These are phyloP conservation scores for Colletotrichum lindemuthianum DNA, from an alignment of 2,329 filamentous ascomycete genomes.

Conservation along the genomic window DNA sequence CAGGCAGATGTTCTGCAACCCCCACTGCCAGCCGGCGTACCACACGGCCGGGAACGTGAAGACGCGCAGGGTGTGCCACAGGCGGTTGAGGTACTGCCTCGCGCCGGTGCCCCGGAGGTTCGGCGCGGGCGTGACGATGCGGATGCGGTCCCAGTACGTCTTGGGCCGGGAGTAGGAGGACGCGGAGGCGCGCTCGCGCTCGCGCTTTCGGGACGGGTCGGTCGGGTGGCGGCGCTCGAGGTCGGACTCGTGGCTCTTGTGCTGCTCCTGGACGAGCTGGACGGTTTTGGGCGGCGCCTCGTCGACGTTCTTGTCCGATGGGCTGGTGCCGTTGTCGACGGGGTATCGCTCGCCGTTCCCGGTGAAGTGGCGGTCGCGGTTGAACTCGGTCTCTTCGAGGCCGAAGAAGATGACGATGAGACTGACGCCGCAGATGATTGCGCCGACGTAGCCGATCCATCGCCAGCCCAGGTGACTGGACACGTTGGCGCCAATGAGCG, in stretches of 20 bases:
- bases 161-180: conserved; percentile 47
- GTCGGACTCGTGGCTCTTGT: conserved; percentile 4
- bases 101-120: conserved; percentile 63
- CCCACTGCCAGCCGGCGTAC: conserved; percentile 68
- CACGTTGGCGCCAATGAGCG: conserved; percentile 62
- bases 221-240: conserved; percentile 33
- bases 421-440: conserved; percentile 58
- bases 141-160: conserved; percentile 65
- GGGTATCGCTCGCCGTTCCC: conserved; percentile 38
- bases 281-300: neutral
- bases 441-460: conserved; percentile 63
- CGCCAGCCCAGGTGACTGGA: conserved; percentile 61
- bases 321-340: conserved; percentile 13
- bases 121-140: conserved; percentile 64
- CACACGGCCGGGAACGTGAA: conserved; percentile 67
- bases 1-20: conserved; percentile 68
- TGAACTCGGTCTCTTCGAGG: conserved; percentile 63
- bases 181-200: conserved; percentile 39
- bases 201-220: conserved; percentile 36
- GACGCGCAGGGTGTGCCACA: conserved; percentile 65
- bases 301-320: conserved; percentile 10
- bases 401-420: conserved; percentile 61
- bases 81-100: conserved; percentile 62
- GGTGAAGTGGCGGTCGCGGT: conserved; percentile 51
- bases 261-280: conserved; percentile 14